Evolutionary conservation across 352 stramenopile species (phyloP), one percentile per base, ranked within the genome.

Genomic region (Globisporangium nunn): DNA sequence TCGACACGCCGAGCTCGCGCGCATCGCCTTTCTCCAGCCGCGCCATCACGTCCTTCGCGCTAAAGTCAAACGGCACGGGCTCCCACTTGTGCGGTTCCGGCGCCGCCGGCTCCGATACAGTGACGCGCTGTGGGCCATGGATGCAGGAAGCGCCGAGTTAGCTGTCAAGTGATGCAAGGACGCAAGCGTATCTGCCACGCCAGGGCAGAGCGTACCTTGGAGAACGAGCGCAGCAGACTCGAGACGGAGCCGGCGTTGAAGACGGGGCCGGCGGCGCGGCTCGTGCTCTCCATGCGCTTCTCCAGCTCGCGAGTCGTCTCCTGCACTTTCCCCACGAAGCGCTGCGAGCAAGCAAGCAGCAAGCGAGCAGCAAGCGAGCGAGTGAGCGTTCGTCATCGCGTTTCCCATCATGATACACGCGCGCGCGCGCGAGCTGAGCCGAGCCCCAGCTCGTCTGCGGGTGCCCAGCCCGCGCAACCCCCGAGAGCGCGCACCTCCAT

Each of bases 151-250:
- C 23, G 23, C 23, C 23, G 23, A 23, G 23, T 23, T 23, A 23
- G 23, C 23, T 23, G 23, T 1, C 23, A 23, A 23, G 1, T 23
- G 23, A 23, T 23, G 23, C 23, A 23, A 23, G 23, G 23, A 23
- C 23, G 23, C 23, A 23, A 23, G 23, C 23, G 23, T 23, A 23
- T 23, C 23, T 23, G 23, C 23, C 23, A 23, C 23, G 23, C 23
- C 23, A 23, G 23, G 23, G 23, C 23, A 23, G 23, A 1, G 18
- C 31, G 37, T 33, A 91, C 82, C 76, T 88, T 91, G 29, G 85
- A 77, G 41, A 93, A 72, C 11, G 75, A 87, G 15, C 80, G 76
- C 44, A 93, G 62, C 33, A 80, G 70, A 50, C 70, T 87, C 15
- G 85, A 68, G 43, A 87, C 78, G 17, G 65, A 68, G 14, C 63